Evolutionary conservation across 495 filamentous ascomycete species (phyloP), one percentile per base, ranked within the genome.

Genomic region (Lasiosphaeriaceae sp.): DNA sequence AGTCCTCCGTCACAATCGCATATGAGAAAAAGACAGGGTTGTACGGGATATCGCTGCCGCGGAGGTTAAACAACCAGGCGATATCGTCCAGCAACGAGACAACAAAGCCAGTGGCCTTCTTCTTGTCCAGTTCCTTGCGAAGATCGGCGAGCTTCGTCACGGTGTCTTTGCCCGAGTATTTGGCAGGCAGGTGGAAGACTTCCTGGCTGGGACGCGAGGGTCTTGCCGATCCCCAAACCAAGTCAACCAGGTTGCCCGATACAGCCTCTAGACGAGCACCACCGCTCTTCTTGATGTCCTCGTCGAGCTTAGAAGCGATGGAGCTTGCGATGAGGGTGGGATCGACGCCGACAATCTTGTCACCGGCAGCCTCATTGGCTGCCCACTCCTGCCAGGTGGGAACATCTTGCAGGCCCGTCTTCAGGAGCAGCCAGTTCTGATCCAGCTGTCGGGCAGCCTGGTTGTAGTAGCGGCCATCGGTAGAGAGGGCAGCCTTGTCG

Each of bases 1-100:
- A 78, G 8, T 86, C 86, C 2, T 87, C 85, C 4, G 95, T 97
- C 51, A 99, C 79, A 43, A 95, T 80, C 41, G 92, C 91, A 67
- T 97, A 99, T 23, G 95, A 95, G 76, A 97, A 97, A 78, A 97
- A 99, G 34, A 99, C 95, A 0, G 95, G 95, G 66, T 99, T 99
- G 75, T 96, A 99, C 2, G 90, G 89, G 64, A 99, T 99, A 69
- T 99, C 95, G 72, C 79, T 96, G 67, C 95, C 95, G 69, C 95
- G 85, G 44, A 99, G 74, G 73, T 99, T 99, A 72, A 93, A 97
- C 39, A 99, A 77, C 95, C 95, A 99, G 29, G 95, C 95, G 65
- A 97, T 87, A 66, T 99, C 95, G 65, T 99, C 95, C 26, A 99
- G 82, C 89, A 96, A 92, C 16, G 90, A 96, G 43, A 99, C 81